Percentiles rank a stretch among this genome's conserved stretches.
Evolutionary conservation across 495 filamentous ascomycete species (phyloP).

Genomic region (Xylaria nigripes): DNA sequence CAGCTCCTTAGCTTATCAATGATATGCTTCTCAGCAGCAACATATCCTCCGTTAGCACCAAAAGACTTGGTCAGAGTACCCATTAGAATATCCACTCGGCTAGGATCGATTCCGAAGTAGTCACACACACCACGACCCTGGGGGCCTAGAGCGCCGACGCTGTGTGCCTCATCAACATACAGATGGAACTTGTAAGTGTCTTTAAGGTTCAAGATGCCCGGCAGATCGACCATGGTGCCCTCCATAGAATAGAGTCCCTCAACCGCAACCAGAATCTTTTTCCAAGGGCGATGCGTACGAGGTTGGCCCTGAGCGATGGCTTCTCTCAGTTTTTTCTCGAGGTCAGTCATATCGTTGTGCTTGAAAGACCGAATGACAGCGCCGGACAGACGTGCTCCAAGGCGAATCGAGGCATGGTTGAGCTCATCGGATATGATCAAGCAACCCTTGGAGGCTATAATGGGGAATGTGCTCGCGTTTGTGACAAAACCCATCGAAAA

Average conservation of each 20-base stretch:
- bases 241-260: slow-evolving; percentile 99
- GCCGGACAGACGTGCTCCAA: slow-evolving; percentile 86
- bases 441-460: slow-evolving; percentile 82
- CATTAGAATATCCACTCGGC: slow-evolving; percentile 93
- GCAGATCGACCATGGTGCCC: slow-evolving; percentile 94
- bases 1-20: slow-evolving; percentile 82
- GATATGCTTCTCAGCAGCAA: slow-evolving; percentile 82
- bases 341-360: slow-evolving; percentile 87
- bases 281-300: slow-evolving; percentile 94
- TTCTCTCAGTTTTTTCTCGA: slow-evolving; percentile 79
- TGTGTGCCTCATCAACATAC: slow-evolving; percentile 95
- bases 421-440: slow-evolving; percentile 94
- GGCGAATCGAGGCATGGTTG: slow-evolving; percentile 95
- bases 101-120: slow-evolving; percentile 84
- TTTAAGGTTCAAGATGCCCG: slow-evolving; percentile 75
- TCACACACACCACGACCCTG: slow-evolving; percentile 89
- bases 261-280: slow-evolving; percentile 94
- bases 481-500: slow-evolving; percentile 99
- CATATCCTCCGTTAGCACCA: slow-evolving; percentile 94
- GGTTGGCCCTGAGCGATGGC: slow-evolving; percentile 93
- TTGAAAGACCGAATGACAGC: slow-evolving; percentile 93
- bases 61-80: slow-evolving; percentile 97
- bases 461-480: slow-evolving; percentile 84
- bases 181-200: slow-evolving; percentile 93
- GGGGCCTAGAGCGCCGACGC: slow-evolving; percentile 86